A percentile compares a stretch with the other conserved stretches of the same genome.
Conservation (phyloP, 768 basidiomycete species). For the Psilocybe tampanensis region DNA sequence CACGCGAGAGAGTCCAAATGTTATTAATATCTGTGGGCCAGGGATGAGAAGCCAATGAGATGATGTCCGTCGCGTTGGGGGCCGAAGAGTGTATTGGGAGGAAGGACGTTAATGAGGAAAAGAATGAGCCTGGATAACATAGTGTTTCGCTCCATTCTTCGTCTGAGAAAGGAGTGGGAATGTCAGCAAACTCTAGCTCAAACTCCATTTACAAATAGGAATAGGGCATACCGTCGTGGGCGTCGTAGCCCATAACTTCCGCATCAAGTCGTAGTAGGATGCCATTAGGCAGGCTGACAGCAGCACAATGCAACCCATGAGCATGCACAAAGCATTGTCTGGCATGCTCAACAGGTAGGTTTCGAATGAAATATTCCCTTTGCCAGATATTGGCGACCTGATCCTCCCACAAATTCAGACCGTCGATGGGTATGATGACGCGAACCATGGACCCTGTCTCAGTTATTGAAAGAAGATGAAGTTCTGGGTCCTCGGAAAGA, state of each 20-base stretch:
- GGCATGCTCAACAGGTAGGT: constrained; percentile 39
- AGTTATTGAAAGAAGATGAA: constrained; percentile 76
- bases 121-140: constrained; percentile 66
- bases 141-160: constrained; percentile 74
- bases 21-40: constrained; percentile 76
- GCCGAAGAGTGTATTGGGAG: constrained; percentile 54
- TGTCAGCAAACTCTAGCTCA: constrained; percentile 18
- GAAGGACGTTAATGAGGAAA: constrained; percentile 68
- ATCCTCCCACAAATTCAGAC: constrained; percentile 59
- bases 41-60: constrained; percentile 73
- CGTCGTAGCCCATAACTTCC: constrained; percentile 55
- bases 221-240: constrained; percentile 55
- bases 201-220: constrained; percentile 11
- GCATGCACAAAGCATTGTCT: constrained; percentile 55
- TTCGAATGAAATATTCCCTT: constrained; percentile 69
- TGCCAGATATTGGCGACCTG: constrained; percentile 57
- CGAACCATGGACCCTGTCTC: constrained; percentile 72
- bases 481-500: constrained; percentile 49
- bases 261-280: constrained; percentile 72
- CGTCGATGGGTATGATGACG: constrained; percentile 62
- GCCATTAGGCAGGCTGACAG: constrained; percentile 62
- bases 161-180: constrained; percentile 27
- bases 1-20: constrained; percentile 85
- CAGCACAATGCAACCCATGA: constrained; percentile 68
- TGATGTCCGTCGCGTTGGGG: constrained; percentile 57